Evolutionary conservation across 768 basidiomycete genomes (phyloP).

Genomic region (Lactifluus echinatus): DNA sequence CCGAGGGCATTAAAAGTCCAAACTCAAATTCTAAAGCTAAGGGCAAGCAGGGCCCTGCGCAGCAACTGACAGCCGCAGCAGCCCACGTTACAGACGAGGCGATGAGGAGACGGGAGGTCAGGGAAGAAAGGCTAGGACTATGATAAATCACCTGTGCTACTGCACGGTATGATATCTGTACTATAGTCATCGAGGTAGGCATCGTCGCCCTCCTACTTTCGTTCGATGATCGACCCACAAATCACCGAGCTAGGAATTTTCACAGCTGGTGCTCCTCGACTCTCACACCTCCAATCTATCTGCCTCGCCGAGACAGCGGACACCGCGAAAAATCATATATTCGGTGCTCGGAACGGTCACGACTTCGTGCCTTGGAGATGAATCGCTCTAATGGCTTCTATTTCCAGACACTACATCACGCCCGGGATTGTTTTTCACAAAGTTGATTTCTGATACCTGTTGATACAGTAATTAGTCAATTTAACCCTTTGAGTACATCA

Average conservation of each 20-base stretch:
- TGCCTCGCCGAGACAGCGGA: background rate
- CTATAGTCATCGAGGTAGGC: background rate
- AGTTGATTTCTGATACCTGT: conserved; percentile 6
- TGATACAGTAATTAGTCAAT: background rate
- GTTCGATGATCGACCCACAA: background rate
- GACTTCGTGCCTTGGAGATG: background rate
- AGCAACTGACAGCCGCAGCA: conserved; percentile 1
- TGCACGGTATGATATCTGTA: background rate
- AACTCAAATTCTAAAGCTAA: conserved; percentile 7
- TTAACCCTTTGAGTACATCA: background rate
- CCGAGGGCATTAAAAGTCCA: conserved; percentile 13
- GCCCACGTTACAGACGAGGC: conserved; percentile 27
- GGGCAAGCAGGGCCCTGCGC: conserved; percentile 4
- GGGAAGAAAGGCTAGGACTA: conserved; percentile 29
- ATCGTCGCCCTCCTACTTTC: background rate
- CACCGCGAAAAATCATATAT: background rate
- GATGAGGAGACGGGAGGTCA: conserved; percentile 29
- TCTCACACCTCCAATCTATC: too few relatives aligned
- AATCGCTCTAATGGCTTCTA: background rate
- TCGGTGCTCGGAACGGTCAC: background rate
- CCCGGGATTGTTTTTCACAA: background rate
- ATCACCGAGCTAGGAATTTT: background rate
- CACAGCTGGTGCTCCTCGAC: too few relatives aligned
- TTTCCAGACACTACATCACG: background rate
- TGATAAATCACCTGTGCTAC: background rate